Percentiles rank a stretch among this genome's conserved stretches.
phyloP scores from a whole-genome alignment of 345 rosid species.

The Arabis hirsuta region DNA sequence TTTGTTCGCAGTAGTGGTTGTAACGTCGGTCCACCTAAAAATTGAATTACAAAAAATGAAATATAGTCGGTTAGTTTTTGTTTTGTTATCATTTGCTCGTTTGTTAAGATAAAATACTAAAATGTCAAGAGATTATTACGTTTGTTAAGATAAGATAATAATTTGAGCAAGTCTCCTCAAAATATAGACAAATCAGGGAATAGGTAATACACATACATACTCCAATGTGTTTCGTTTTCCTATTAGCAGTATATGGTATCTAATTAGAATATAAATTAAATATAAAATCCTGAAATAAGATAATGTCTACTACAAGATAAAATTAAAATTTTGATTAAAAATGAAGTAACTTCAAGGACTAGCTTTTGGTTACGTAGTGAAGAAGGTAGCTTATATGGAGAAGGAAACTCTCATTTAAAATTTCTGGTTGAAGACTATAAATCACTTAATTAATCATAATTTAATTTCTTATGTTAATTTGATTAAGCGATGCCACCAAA shows the following conservation, averaged over 20 bases:
- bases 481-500: constrained; percentile 48
- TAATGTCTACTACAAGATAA: constrained; percentile 30
- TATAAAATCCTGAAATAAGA: constrained; percentile 15
- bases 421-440: constrained; percentile 31
- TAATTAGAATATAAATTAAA: constrained; percentile 1
- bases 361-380: constrained; percentile 45
- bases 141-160: background rate
- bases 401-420: constrained; percentile 23
- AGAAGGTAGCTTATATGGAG: constrained; percentile 41
- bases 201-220: background rate
- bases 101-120: background rate
- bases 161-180: background rate
- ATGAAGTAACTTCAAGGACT: constrained; percentile 40
- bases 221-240: constrained; percentile 7
- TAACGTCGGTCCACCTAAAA: constrained; percentile 87
- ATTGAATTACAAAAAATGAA: background rate
- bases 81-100: constrained; percentile 2
- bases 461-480: constrained; percentile 23
- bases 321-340: constrained; percentile 11
- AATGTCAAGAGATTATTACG: background rate
- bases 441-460: constrained; percentile 34
- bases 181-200: background rate
- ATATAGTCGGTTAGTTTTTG: background rate
- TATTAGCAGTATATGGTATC: constrained; percentile 5
- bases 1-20: constrained; percentile 89